Evolutionary conservation across 2,329 filamentous ascomycete genomes (phyloP), one percentile per base, ranked within the genome.

Genomic region (Neurospora sp.): DNA sequence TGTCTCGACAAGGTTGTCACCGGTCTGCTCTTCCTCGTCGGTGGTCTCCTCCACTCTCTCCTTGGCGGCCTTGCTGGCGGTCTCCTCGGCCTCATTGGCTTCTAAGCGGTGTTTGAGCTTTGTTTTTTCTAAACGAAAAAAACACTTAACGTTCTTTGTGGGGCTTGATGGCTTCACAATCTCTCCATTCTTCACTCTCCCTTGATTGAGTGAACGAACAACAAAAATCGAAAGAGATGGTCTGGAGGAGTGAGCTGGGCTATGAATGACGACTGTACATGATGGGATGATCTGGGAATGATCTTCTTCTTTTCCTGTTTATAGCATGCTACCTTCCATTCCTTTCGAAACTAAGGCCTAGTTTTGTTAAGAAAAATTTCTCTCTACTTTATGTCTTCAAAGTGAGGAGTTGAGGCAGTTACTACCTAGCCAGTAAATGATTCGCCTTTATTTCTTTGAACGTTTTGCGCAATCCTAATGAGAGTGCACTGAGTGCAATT

Each of bases 1-100:
- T 68, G 70, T 65, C 73, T 77, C 2, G 75, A 76, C 68, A 70
- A 72, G 67, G 73, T 76, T 28, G 74, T 77, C 11, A 69, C 70
- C 33, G 76, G 75, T 23, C 69, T 76, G 23, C 68, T 77, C 19
- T 23, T 74, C 40, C 69, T 73, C 10, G 74, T 76, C 70, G 73
- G 76, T 70, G 69, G 69, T 28, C 69, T 77, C 67, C 43, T 77
- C 33, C 66, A 69, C 68, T 65, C 67, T 8, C 69, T 76, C 66
- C 72, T 77, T 15, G 69, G 71, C 66, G 69, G 66, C 65, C 69
- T 77, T 17, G 71, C 73, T 46, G 71, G 66, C 36, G 70, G 69
- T 36, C 57, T 77, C 66, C 41, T 74, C 23, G 70, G 67, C 19
- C 70, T 77, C 11, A 70, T 72, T 62, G 52, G 52, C 52, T 62